phyloP scores from a whole-genome alignment of 2,329 filamentous ascomycete genomes.

The Trichoderma aggressivum region DNA sequence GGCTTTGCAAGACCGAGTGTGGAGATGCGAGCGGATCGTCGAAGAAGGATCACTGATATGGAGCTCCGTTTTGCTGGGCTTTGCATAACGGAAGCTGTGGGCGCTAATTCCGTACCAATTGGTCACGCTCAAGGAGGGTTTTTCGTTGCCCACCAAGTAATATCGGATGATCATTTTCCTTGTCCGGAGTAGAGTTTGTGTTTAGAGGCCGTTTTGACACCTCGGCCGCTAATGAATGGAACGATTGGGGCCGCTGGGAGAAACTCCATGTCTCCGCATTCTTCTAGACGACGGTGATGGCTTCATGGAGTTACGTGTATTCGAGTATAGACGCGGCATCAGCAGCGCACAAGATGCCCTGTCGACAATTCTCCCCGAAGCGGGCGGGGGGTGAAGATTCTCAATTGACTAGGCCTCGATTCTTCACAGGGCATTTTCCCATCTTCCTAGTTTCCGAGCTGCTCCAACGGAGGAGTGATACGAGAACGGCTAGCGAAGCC shows the following conservation, averaged over 20 bases:
- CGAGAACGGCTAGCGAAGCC: conserved; percentile 8
- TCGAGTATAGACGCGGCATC: neutral
- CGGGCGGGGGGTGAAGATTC: neutral
- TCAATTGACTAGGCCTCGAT: neutral
- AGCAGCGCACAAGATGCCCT: neutral
- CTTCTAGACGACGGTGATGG: neutral
- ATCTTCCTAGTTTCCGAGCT: neutral
- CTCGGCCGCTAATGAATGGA: neutral
- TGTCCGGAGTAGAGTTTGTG: neutral
- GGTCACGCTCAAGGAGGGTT: neutral
- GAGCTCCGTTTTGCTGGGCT: neutral
- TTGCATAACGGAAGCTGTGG: neutral
- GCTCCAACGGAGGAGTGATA: neutral
- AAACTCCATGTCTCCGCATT: neutral
- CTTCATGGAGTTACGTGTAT: neutral
- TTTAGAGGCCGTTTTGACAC: neutral
- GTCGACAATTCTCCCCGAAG: neutral
- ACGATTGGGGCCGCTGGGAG: neutral
- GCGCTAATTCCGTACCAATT: neutral
- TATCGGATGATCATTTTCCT: conserved; percentile 8
- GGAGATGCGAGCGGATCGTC: conserved; percentile 9
- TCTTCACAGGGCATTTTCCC: neutral
- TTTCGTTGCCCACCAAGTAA: neutral
- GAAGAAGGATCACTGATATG: neutral
- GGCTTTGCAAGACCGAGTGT: conserved; percentile 7